Percentiles rank a stretch among this genome's conserved stretches.
phyloP scores from a whole-genome alignment of 202 grass and related monocot species.

The Setaria italica region DNA sequence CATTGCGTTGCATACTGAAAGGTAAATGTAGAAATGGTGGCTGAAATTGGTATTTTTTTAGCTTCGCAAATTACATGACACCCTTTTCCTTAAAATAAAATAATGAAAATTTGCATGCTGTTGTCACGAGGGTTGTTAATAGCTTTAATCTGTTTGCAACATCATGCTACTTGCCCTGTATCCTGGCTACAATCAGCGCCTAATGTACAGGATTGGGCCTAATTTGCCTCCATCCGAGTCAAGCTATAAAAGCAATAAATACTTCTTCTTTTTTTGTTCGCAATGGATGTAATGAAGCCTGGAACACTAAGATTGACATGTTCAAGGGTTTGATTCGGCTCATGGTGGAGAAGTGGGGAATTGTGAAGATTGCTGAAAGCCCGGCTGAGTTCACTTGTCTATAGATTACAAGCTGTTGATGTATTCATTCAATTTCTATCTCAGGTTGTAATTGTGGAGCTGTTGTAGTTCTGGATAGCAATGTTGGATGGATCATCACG shows the following conservation, averaged over 20 bases:
- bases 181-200: not conserved
- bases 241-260: not conserved
- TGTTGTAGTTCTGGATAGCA: too few species aligned
- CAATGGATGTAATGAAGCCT: slow-evolving; percentile 66
- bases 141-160: slow-evolving; percentile 9
- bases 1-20: not conserved
- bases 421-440: too few species aligned
- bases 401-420: too few species aligned
- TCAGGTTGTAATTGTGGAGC: too few species aligned
- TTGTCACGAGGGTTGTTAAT: not conserved
- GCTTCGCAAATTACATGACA: not conserved
- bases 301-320: not conserved
- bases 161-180: not conserved
- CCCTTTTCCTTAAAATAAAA: not conserved
- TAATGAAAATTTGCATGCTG: not conserved
- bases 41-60: not conserved
- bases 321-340: too few species aligned
- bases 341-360: too few species aligned
- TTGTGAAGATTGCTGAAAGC: too few species aligned
- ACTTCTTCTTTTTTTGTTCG: not conserved
- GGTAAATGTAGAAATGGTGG: not conserved
- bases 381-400: too few species aligned
- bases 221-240: not conserved
- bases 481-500: too few species aligned
- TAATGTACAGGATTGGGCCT: not conserved